These are phyloP conservation scores for Dactylellina parvicollis DNA, from an alignment of 2,329 filamentous ascomycete species.

Conservation along the genomic window DNA sequence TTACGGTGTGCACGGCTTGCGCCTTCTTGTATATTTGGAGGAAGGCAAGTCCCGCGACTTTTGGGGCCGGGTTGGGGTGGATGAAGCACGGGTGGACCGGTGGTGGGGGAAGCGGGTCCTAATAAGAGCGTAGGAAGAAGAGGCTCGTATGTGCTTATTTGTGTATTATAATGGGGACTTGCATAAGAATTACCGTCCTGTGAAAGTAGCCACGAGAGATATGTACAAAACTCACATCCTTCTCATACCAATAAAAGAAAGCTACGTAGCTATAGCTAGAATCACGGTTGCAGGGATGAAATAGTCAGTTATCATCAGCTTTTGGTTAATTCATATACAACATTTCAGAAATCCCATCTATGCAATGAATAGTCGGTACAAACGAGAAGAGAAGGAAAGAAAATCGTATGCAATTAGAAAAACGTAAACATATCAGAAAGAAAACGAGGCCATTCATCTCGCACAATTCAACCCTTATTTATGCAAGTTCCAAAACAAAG, in stretches of 20 bases:
- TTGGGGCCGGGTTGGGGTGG: conserved; percentile 52
- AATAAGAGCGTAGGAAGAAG: too few species aligned
- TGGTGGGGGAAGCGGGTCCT: conserved; percentile 55
- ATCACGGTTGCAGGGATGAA: too few species aligned
- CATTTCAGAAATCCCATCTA: conserved; percentile 47
- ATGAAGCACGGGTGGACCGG: conserved; percentile 49
- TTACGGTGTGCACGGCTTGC: conserved; percentile 58
- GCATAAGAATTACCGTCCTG: background rate
- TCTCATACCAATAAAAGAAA: too few species aligned
- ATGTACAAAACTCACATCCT: background rate
- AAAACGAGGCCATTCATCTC: background rate
- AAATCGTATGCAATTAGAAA: conserved; percentile 23
- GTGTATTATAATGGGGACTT: background rate
- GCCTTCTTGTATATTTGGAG: conserved; percentile 52
- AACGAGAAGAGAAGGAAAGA: conserved; percentile 2
- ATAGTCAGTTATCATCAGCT: background rate
- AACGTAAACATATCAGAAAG: background rate
- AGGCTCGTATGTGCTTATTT: background rate
- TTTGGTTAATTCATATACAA: conserved; percentile 26
- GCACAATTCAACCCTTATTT: background rate
- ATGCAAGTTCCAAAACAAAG: background rate
- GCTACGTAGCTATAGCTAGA: too few species aligned
- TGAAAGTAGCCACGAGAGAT: background rate
- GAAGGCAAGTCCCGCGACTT: conserved; percentile 51
- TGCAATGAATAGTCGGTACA: conserved; percentile 41